Evolutionary conservation across 345 rosid genomes (phyloP).

Genomic region (Mercurialis annua): DNA sequence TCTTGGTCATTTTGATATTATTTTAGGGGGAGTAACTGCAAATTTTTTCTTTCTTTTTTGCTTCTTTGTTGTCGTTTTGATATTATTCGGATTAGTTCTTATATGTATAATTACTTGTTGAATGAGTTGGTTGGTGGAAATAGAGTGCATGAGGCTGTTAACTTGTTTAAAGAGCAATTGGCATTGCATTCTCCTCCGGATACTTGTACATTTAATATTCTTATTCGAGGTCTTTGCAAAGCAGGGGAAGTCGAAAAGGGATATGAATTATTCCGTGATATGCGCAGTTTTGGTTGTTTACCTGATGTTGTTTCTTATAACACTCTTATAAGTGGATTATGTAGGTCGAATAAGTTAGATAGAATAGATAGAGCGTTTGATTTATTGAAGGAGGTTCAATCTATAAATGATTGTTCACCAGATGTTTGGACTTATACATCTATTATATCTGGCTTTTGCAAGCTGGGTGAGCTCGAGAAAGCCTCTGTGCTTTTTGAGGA

Average conservation of each 20-base stretch:
- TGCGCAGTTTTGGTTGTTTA: constrained; percentile 54
- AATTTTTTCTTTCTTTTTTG: constrained; percentile 2
- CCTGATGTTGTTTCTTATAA: constrained; percentile 73
- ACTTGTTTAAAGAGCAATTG: constrained; percentile 44
- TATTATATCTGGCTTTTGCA: constrained; percentile 70
- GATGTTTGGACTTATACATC: constrained; percentile 74
- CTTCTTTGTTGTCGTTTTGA: too few relatives aligned
- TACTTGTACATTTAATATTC: constrained; percentile 71
- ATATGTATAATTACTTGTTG: constrained; percentile 52
- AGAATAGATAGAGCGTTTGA: constrained; percentile 46
- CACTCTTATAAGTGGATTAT: constrained; percentile 69
- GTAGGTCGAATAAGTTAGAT: constrained; percentile 53
- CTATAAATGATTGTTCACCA: constrained; percentile 34
- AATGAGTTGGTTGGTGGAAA: constrained; percentile 47
- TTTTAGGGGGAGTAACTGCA: constrained; percentile 29
- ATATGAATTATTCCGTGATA: constrained; percentile 46
- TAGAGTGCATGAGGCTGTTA: constrained; percentile 54
- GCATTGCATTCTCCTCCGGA: constrained; percentile 43
- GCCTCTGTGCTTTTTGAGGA: constrained; percentile 56
- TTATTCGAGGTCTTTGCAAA: constrained; percentile 65
- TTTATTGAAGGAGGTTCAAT: constrained; percentile 47
- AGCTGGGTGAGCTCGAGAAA: constrained; percentile 57
- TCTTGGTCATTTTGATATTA: constrained; percentile 21
- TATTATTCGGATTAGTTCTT: constrained; percentile 31
- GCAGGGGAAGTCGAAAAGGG: constrained; percentile 47